Evolutionary conservation across 2,329 filamentous ascomycete species (phyloP), one percentile per base, ranked within the genome.

Genomic region (Diaporthe destruens): DNA sequence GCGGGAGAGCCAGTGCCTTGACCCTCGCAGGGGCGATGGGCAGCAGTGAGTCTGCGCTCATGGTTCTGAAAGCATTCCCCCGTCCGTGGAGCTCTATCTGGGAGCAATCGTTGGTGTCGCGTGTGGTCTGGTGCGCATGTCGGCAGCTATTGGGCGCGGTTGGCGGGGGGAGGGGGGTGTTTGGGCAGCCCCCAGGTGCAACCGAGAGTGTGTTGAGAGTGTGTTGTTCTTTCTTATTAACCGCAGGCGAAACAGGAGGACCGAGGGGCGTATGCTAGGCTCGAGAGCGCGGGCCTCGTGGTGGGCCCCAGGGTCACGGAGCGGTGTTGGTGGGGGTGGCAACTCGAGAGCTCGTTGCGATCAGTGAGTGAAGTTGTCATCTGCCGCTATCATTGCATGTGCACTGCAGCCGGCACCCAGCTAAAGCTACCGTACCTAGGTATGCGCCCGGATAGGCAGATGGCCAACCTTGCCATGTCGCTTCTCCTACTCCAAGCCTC

Each of bases 11-110:
- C 77, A 98, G 89, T 75, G 93, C 94, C 85, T 94, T 93, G 80
- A 98, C 91, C 88, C 94, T 93, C 85, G 95, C 96, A 81, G 95
- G 95, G 83, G 95, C 93, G 85, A 95, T 91, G 83, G 96, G 95
- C 82, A 95, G 93, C 82, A 98, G 90, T 83, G 94, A 92, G 87
- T 98, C 96, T 84, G 93, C 88, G 85, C 90, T 92, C 95, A 97
- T 97, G 63, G 67, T 80, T 66, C 75, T 70, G 71, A 71, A 57
- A 72, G 71, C 74, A 75, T 75, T 59, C 74, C 74, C 71, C 53
- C 73, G 61, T 57, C 61, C 23, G 49, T 23, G 44, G 34, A 42
- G 72, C 39, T 69, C 51, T 67, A 69, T 70, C 56, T 55, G 57
- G 59, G 66, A 42, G 59, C 34, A 42, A 36, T 51, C 44, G 54